A percentile compares a stretch with the other conserved stretches of the same genome.
Conservation (phyloP, 352 stramenopile genomes). For the Pythium rishiriense region DNA sequence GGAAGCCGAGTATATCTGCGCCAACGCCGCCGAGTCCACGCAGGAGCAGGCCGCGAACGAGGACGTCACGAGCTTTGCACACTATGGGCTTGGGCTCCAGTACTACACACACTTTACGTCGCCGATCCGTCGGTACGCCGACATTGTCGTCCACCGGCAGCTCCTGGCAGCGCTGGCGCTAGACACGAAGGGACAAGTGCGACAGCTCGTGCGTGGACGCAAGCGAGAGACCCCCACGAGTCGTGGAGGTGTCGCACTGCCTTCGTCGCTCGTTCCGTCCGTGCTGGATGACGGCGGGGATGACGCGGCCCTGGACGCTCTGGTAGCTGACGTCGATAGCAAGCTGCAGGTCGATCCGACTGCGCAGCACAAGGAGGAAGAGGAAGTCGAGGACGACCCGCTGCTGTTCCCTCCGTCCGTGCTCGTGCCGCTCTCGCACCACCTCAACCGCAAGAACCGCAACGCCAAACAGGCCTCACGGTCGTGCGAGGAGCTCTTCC, state of each 20-base stretch:
- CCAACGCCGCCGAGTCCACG: slow-evolving; percentile 48
- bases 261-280: slow-evolving; percentile 49
- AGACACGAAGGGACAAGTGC: slow-evolving; percentile 7
- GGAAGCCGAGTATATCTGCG: slow-evolving; percentile 93
- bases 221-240: slow-evolving; percentile 16
- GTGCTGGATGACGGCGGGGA: slow-evolving; percentile 36
- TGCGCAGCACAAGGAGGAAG: neutral
- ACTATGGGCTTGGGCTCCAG: slow-evolving; percentile 88
- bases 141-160: slow-evolving; percentile 91
- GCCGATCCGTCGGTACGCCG: slow-evolving; percentile 89
- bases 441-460: slow-evolving; percentile 91
- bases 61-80: slow-evolving; percentile 64
- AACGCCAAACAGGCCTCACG: slow-evolving; percentile 88
- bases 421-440: slow-evolving; percentile 77
- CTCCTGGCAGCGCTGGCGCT: slow-evolving; percentile 61
- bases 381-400: slow-evolving; percentile 24
- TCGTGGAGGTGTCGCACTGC: slow-evolving; percentile 31
- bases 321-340: slow-evolving; percentile 63
- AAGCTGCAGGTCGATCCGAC: slow-evolving; percentile 44
- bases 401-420: slow-evolving; percentile 54
- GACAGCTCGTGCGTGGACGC: neutral
- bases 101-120: slow-evolving; percentile 94
- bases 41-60: slow-evolving; percentile 34
- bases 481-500: slow-evolving; percentile 90
- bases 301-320: slow-evolving; percentile 63